phyloP scores from a whole-genome alignment of 1,284 basidiomycete species.

The Testicularia cyperi region DNA sequence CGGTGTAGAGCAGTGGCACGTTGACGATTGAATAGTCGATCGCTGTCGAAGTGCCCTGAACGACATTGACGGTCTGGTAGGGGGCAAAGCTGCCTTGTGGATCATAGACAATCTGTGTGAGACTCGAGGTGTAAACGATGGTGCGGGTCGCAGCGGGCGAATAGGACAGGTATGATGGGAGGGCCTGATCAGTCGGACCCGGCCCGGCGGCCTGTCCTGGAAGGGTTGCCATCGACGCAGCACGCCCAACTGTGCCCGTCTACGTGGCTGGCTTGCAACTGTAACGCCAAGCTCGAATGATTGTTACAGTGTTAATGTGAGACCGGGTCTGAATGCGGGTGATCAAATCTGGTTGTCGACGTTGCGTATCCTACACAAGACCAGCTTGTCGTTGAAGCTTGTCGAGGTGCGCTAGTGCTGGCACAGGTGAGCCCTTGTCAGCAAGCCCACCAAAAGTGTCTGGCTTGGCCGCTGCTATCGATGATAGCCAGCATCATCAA shows the following conservation, averaged over 20 bases:
- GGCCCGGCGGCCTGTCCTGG: constrained; percentile 46
- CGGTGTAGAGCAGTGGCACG: constrained; percentile 45
- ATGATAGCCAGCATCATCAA: no score
- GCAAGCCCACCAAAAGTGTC: no score
- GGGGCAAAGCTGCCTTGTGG: constrained; percentile 38
- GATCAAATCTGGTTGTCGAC: no score
- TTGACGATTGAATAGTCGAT: constrained; percentile 38
- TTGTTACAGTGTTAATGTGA: no score
- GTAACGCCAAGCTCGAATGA: constrained; percentile 24
- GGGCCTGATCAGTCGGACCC: constrained; percentile 43
- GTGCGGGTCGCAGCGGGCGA: constrained; percentile 24
- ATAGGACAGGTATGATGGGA: constrained; percentile 51
- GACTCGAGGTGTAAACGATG: constrained; percentile 18
- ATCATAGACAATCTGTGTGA: constrained; percentile 42
- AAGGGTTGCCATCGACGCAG: constrained; percentile 38
- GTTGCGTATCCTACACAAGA: no score
- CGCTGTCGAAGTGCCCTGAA: constrained; percentile 25
- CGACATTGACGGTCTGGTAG: constrained; percentile 18
- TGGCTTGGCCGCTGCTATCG: no score
- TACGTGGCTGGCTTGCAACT: background rate
- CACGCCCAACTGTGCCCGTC: background rate
- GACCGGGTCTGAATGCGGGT: no score
- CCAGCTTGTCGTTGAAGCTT: no score
- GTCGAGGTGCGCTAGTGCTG: no score
- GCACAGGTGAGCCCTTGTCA: no score